Base-by-base conservation (phyloP, 495 filamentous ascomycete genomes). In the Neurospora sp. region DNA sequence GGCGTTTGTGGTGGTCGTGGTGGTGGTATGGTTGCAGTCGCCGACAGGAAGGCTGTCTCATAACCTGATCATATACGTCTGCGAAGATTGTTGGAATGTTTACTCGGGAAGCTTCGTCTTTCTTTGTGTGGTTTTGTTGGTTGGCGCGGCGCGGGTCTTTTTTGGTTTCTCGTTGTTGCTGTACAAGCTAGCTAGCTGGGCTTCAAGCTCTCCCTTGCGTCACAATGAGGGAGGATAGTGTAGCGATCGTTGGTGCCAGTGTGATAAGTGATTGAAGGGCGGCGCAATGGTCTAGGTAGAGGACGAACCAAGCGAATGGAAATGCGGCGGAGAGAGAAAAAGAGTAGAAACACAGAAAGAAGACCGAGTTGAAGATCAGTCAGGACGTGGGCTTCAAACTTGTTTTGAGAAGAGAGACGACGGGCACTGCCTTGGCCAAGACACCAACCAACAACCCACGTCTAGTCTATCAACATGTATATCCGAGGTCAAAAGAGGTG, bases 11-110 rank as follows among this genome's bases (percentile, higher is more conserved):
- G 54, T 66, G 16, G 46, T 39, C 3, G 69, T 39, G 62, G 38
- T 71, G 73, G 18, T 38, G 71, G 44, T 54, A 12, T 27, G 46
- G 71, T 35, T 20, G 16, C 35, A 31, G 20, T 39, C 35, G 16
- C 37, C 39, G 18, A 60, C 44, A 49, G 69, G 69, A 69, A 72
- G 73, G 74, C 70, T 73, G 72, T 16, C 38, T 75, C 74, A 73
- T 76, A 71, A n/a, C 41, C 69, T 35, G 41, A 40, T 62, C 69
- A 12, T 35, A 60, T 35, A 60, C 16, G 71, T 72, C 18, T 9
- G 71, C 38, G 42, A n/a, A 27, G 69, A 74, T 31, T 38, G 46
- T 41, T 41, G 41, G 66, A 54, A 74, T 79, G 78, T 79, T 79
- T 77, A 78, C 77, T 79, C 75, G 72, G 62, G 23, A 46, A 62